Evolutionary conservation across 2,329 filamentous ascomycete genomes (phyloP).

Genomic region (Neocatenulostroma microsporum): DNA sequence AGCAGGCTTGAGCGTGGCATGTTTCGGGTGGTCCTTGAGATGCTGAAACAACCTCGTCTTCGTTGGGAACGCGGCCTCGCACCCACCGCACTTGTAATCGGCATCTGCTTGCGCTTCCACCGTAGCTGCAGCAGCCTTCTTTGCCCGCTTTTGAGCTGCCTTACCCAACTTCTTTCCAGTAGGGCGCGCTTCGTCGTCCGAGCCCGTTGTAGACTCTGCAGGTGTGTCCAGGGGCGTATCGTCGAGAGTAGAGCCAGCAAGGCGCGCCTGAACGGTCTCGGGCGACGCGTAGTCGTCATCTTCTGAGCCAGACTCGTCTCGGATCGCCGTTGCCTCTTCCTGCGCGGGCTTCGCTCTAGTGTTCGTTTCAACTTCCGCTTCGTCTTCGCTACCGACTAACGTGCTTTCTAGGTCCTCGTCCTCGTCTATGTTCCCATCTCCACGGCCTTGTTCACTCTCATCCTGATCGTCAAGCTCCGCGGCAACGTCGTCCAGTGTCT

Average conservation of each 20-base stretch:
- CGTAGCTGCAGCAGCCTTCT: conserved; percentile 39
- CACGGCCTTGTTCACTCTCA: background rate
- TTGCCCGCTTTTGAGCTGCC: conserved; percentile 42
- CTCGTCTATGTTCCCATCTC: background rate
- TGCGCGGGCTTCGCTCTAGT: background rate
- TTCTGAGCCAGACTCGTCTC: conserved; percentile 8
- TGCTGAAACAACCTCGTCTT: conserved; percentile 68
- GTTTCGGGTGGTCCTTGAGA: conserved; percentile 48
- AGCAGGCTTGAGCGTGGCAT: conserved; percentile 42
- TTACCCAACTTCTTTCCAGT: conserved; percentile 36
- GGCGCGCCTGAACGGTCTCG: conserved; percentile 34
- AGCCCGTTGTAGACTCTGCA: conserved; percentile 5
- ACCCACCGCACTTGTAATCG: conserved; percentile 66
- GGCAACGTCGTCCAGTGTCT: conserved; percentile 17
- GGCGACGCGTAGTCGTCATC: conserved; percentile 39
- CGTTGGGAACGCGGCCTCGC: conserved; percentile 68
- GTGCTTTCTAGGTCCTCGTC: conserved; percentile 4
- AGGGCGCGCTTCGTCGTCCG: conserved; percentile 17
- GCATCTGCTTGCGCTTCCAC: conserved; percentile 22
- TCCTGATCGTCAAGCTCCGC: conserved; percentile 19
- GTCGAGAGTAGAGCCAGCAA: conserved; percentile 23
- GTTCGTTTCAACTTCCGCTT: conserved; percentile 2
- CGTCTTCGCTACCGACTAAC: too few relatives aligned
- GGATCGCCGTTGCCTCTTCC: background rate
- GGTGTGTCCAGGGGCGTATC: conserved; percentile 7